These are phyloP conservation scores for Trichoderma gamsii DNA, from an alignment of 495 filamentous ascomycete species.

Conservation along the genomic window DNA sequence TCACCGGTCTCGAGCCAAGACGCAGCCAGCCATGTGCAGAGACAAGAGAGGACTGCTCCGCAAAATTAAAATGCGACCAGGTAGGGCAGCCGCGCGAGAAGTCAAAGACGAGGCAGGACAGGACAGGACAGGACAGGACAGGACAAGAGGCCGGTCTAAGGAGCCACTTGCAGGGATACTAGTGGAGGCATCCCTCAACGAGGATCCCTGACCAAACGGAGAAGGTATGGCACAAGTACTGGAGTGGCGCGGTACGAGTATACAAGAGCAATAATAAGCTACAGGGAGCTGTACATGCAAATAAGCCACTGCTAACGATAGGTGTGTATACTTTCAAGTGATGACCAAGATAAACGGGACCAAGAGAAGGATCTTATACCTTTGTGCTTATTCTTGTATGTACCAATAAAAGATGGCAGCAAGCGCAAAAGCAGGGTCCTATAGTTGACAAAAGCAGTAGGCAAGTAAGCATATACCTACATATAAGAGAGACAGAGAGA, in stretches of 20 bases:
- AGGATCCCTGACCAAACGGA: background rate
- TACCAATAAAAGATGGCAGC: too few relatives aligned
- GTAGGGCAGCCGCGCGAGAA: conserved; percentile 6
- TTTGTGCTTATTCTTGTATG: background rate
- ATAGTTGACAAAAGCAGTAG: too few relatives aligned
- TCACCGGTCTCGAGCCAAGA: background rate
- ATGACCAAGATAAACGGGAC: too few relatives aligned
- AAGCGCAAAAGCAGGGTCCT: too few relatives aligned
- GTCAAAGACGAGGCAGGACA: conserved; percentile 3
- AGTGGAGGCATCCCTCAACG: conserved; percentile 4
- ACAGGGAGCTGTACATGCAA: background rate
- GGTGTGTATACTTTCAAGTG: background rate
- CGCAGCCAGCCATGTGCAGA: background rate
- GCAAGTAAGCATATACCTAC: too few relatives aligned
- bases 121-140: background rate
- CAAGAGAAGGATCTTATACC: too few relatives aligned
- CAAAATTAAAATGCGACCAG: background rate
- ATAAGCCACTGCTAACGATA: background rate
- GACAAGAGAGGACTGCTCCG: background rate
- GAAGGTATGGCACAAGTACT: background rate
- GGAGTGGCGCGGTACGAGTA: background rate
- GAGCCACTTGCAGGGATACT: background rate
- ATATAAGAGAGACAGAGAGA: too few relatives aligned
- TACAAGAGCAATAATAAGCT: background rate
- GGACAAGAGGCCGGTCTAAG: background rate